Evolutionary conservation across 768 basidiomycete species (phyloP), one percentile per base, ranked within the genome.

Genomic region (Boletus barrowsii): DNA sequence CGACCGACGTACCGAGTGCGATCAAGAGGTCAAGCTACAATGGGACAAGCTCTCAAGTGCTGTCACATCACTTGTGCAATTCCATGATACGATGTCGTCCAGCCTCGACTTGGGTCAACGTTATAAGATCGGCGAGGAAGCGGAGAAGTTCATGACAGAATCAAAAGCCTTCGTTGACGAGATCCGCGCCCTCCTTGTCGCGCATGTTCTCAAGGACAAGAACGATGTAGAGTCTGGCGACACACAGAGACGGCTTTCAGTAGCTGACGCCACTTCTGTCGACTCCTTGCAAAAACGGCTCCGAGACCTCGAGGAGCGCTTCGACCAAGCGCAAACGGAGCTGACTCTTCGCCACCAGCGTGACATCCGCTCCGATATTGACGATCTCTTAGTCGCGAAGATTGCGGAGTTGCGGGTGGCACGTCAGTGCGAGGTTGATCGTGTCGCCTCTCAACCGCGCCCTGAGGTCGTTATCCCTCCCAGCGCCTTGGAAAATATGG

Each of bases 261-360:
- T 5, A 39, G 10, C 32, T 14, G 30, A 55, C 6, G 1, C 40
- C n/a, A 24, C 39, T 22, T 20, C 17, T 11, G 24, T 60, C 6
- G 55, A 61, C 36, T 48, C 54, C 6, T 44, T 70, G 45, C 60
- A 35, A 49, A 51, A 11, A 43, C 63, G 48, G 26, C 20, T 72
- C 13, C 60, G 32, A 30, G 51, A 65, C 24, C 56, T 71, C 15
- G 69, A 66, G 46, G 61, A 69, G 33, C 61, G 61, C n/a, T 51
- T 72, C 9, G 69, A 70, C n/a, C 67, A 71, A 48, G 55, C 63
- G 8, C 67, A 62, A 10, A 59, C 71, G 6, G 65, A 67, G 32
- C 54, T 72, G 17, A 67, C 71, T n/a, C 56, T 72, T 29, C 56
- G 51, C 39, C 67, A 45, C 42, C 63, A 18, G 33, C 46, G 41